Conservation (phyloP, 257 asterid species). For the Echites panduratus region DNA sequence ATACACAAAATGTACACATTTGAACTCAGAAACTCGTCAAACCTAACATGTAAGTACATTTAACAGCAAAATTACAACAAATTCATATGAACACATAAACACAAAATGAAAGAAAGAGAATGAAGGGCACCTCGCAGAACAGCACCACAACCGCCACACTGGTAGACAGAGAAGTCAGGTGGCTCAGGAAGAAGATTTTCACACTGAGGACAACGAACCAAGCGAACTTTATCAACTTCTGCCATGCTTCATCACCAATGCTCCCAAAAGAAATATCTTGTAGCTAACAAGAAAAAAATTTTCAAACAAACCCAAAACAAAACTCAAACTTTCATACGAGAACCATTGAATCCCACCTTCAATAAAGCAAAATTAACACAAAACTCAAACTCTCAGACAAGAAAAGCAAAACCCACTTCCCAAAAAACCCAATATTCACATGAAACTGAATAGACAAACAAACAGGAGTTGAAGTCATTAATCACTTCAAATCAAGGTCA, state of each 20-base stretch:
- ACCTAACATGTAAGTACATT: not conserved
- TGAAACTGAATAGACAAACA: not conserved
- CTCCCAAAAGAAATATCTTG: constrained; percentile 19
- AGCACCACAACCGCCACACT: constrained; percentile 91
- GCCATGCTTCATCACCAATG: constrained; percentile 36
- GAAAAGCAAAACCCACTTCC: not conserved
- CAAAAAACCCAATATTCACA: not conserved
- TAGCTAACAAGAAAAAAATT: not conserved
- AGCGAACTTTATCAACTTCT: constrained; percentile 53
- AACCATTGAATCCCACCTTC: not conserved
- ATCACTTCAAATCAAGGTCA: constrained; percentile 2
- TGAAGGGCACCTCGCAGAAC: constrained; percentile 63
- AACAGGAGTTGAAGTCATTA: not conserved
- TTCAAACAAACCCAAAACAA: not conserved
- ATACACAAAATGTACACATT: not conserved
- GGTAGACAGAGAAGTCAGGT: constrained; percentile 73
- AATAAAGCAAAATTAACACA: not conserved
- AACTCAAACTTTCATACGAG: too few relatives aligned
- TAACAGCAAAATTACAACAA: not conserved
- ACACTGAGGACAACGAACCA: constrained; percentile 95
- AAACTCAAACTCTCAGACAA: not conserved
- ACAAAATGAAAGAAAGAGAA: constrained; percentile 6
- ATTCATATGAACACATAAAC: not conserved
- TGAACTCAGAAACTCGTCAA: not conserved
- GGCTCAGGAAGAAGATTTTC: constrained; percentile 80